Conservation (phyloP, 2,329 filamentous ascomycete species). For the Fusarium decemcellulare region DNA sequence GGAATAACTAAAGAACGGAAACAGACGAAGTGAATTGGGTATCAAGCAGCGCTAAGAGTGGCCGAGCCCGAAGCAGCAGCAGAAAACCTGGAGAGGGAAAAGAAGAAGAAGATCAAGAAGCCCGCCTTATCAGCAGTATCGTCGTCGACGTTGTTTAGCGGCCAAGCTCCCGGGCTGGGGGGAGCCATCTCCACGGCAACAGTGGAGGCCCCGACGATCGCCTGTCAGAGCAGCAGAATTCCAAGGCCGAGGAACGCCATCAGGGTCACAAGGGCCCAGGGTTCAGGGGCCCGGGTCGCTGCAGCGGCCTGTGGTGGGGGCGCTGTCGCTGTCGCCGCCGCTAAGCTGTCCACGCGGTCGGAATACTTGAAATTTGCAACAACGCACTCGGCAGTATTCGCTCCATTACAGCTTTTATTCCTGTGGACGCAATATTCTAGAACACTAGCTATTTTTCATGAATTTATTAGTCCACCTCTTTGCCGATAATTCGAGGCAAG, state of each 20-base stretch:
- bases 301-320: not conserved
- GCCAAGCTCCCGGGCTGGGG: slow-evolving; percentile 1
- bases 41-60: slow-evolving; percentile 34
- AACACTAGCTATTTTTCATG: too few relatives aligned
- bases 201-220: not conserved
- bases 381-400: too few relatives aligned
- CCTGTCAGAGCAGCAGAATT: slow-evolving; percentile 6
- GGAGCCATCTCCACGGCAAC: slow-evolving; percentile 35
- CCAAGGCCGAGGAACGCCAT: not conserved
- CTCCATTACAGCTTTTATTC: too few relatives aligned
- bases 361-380: too few relatives aligned
- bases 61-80: slow-evolving; percentile 25
- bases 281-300: not conserved
- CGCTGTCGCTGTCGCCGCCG: slow-evolving; percentile 2
- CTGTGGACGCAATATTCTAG: too few relatives aligned
- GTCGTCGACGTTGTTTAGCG: not conserved
- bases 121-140: slow-evolving; percentile 4
- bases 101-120: slow-evolving; percentile 15
- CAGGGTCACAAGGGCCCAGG: not conserved
- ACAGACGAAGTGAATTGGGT: slow-evolving; percentile 18
- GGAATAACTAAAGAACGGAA: slow-evolving; percentile 22
- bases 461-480: too few relatives aligned
- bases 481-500: too few relatives aligned
- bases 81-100: slow-evolving; percentile 16
- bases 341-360: too few relatives aligned